These are phyloP conservation scores for Mycena albidolilacea DNA, from an alignment of 768 basidiomycete species.

Conservation along the genomic window DNA sequence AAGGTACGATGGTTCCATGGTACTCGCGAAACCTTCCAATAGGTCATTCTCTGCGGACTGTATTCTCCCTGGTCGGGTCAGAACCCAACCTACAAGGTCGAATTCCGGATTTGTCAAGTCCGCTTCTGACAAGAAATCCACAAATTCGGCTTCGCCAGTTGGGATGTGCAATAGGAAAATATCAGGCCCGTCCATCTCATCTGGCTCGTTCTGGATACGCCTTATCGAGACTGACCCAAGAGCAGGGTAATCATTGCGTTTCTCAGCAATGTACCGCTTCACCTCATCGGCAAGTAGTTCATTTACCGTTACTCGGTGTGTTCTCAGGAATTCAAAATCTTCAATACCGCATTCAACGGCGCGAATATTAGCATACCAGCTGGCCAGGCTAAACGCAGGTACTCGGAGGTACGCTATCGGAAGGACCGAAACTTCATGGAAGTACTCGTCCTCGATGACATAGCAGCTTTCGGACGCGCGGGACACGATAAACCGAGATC, in stretches of 20 bases:
- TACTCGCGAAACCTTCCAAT: too few species aligned
- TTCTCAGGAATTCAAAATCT: not conserved
- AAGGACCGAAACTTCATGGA: constrained; percentile 6
- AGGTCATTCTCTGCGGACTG: too few species aligned
- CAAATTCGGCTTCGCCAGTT: not conserved
- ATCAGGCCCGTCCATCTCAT: constrained; percentile 9
- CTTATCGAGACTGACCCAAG: not conserved
- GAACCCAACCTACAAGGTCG: not conserved
- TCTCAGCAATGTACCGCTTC: constrained; percentile 11
- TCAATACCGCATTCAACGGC: constrained; percentile 9
- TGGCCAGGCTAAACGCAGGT: not conserved
- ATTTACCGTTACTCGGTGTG: constrained; percentile 8
- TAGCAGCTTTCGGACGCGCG: constrained; percentile 4
- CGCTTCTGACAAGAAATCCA: not conserved
- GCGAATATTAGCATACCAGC: not conserved
- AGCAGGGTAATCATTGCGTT: not conserved
- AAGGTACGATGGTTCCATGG: not conserved
- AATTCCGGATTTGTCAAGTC: not conserved
- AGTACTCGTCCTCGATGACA: constrained; percentile 2
- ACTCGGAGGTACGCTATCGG: constrained; percentile 12
- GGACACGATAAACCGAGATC: not conserved
- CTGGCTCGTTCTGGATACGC: not conserved
- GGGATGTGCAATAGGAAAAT: not conserved
- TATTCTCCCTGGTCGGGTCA: too few species aligned
- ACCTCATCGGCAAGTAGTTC: constrained; percentile 8